Evolutionary conservation across 495 filamentous ascomycete genomes (phyloP), one percentile per base, ranked within the genome.

Genomic region (Lichenothelia convexa): DNA sequence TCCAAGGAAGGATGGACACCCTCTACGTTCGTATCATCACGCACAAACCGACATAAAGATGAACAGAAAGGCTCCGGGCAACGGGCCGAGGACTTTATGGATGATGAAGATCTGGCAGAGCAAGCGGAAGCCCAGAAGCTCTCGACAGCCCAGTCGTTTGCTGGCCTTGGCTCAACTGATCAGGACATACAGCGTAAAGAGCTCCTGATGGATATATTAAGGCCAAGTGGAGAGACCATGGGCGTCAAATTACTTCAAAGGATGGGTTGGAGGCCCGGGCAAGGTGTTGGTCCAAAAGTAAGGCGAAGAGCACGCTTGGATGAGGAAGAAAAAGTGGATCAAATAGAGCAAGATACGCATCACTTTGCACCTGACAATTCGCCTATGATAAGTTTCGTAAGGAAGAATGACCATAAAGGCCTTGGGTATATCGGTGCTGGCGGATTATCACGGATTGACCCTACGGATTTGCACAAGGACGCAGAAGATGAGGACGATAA

Each of bases 1-100:
- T 93, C 84, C 5, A 95, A 95, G 58, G 87, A 97, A 68, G 89
- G 89, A 59, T 97, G 86, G 86, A 78, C 79, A 9, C 89, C 89
- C 5, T 67, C 82, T 9, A 77, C 79, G 4, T 97, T 95, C 49
- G 76, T 93, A 22, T 94, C 85, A 3, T 93, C 89, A 24, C 80
- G 89, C 0, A 57, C 73, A 26, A 80, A 81, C 43, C 77, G 80
- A 32, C 69, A 70, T 36, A 78, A 81, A 45, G 75, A 87, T 61
- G 65, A 56, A 18, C 39, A 60, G 11, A 62, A 66, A 5, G 13
- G 55, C 0, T 16, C 45, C 8, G 61, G 73, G 46, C 73, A 80
- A 51, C 73, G 73, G 21, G 67, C 75, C 6, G 87, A 95, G 47
- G 89, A 97, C 50, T 95, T 84, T 42, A 97, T 97, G 89, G 89